Evolutionary conservation across 1,139 yeast genomes (phyloP).

Genomic region (Debaryomycetaceae sp.): DNA sequence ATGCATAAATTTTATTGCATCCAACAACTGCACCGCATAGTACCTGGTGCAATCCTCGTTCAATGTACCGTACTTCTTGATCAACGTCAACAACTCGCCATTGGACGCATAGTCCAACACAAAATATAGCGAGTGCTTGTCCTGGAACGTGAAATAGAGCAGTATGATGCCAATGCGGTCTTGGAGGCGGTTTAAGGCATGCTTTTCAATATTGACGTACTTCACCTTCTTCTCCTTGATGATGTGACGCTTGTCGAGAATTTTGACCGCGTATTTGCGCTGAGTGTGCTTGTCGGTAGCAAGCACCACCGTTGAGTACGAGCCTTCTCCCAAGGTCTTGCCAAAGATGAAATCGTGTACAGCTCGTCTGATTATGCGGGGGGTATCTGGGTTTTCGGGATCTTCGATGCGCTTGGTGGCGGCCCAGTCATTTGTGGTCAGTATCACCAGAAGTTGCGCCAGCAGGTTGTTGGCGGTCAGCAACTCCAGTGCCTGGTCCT

Average conservation of each 20-base stretch:
- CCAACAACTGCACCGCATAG: conserved; percentile 59
- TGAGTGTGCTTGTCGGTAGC: conserved; percentile 76
- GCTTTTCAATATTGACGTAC: conserved; percentile 93
- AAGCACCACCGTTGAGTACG: conserved; percentile 88
- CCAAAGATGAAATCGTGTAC: conserved; percentile 88
- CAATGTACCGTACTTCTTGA: conserved; percentile 73
- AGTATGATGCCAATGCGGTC: conserved; percentile 73
- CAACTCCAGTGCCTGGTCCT: too few relatives aligned
- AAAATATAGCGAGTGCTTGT: conserved; percentile 79
- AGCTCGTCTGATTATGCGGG: conserved; percentile 45
- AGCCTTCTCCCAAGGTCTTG: conserved; percentile 88
- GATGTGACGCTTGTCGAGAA: conserved; percentile 88
- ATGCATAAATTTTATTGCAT: conserved; percentile 67
- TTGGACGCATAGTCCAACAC: conserved; percentile 91
- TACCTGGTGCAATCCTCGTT: conserved; percentile 76
- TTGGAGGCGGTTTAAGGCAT: conserved; percentile 80
- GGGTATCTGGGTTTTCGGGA: conserved; percentile 15
- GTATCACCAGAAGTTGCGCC: too few relatives aligned
- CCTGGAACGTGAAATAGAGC: conserved; percentile 90
- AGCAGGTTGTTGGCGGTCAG: too few relatives aligned
- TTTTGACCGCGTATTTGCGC: conserved; percentile 82
- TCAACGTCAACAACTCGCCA: conserved; percentile 81
- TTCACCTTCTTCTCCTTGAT: conserved; percentile 93
- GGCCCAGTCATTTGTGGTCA: conserved; percentile 35
- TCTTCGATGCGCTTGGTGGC: conserved; percentile 23